Base-by-base conservation (phyloP, 306 rosid genomes). In the Hylodesmum podocarpum region DNA sequence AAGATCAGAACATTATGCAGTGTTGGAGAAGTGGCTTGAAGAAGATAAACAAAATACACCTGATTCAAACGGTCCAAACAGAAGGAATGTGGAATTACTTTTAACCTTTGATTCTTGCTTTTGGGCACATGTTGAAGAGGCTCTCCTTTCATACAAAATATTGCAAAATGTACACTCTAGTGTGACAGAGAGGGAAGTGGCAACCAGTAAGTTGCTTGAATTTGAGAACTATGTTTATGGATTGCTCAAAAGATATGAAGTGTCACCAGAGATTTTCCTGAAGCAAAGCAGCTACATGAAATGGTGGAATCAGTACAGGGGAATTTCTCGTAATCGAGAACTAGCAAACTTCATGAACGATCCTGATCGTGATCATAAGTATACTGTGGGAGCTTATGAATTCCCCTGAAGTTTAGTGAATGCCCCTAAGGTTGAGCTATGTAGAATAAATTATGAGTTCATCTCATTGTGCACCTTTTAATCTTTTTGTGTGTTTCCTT, bases 61-160 rank as follows among this genome's bases (percentile, higher is more conserved):
- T 5, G 9, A 0, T 18, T 14, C 71, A 18, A 72, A 41, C 15
- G 64, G 15, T 1, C 3, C 6, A 16, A 80, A 59, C 8, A 81
- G 9, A 27, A 50, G 66, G 39, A 65, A 51, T 4, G 88, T 89
- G 61, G 63, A 68, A 10, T 33, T 70, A 18, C 73, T 67, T 74
- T 81, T 89, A 46, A 93, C 88, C 1, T 33, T 83, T 28, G 97
- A 89, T 83, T 89, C 97, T n/a, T 88, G 93, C 80, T 93, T 93
- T 61, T 89, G 96, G 96, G 91, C 87, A 28, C 55, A 57, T 8
- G 96, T 91, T 31, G 98, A 93, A 80, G 92, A 89, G 63, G 92
- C 93, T 51, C 70, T 44, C 7, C 59, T 85, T 22, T 77, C 31
- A 3, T 84, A 86, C 64, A 4, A 72, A 3, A 1, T 4, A 44